A percentile compares a stretch with the other conserved stretches of the same genome.
These are phyloP conservation scores for Edaphochlamys debaryana DNA, from an alignment of 139 green algal species.

Conservation along the genomic window DNA sequence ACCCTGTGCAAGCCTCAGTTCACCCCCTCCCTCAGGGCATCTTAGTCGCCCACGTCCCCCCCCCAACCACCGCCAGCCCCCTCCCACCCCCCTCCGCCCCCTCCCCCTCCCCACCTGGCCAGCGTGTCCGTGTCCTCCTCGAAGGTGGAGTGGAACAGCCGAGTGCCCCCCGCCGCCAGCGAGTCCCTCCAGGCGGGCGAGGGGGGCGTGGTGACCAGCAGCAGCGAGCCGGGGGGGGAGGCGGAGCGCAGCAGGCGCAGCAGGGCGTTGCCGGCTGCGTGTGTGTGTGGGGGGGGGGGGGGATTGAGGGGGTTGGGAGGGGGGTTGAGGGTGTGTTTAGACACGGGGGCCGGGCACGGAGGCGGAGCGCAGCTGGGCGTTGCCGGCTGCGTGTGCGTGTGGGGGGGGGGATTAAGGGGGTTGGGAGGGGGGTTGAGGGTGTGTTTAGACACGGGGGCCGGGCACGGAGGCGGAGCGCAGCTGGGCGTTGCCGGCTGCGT, in stretches of 20 bases:
- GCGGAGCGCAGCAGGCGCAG: background rate
- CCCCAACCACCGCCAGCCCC: too few species aligned
- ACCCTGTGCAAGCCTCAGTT: too few species aligned
- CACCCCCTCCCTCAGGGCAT: too few species aligned
- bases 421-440: too few species aligned
- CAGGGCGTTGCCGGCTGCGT: constrained; percentile 1
- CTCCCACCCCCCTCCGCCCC: too few species aligned
- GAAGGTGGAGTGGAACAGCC: constrained; percentile 26
- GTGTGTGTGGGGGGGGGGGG: background rate
- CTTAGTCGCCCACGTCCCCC: too few species aligned
- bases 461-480: background rate
- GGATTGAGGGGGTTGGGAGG: background rate
- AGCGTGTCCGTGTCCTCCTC: background rate
- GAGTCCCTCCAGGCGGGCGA: background rate
- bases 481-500: too few species aligned
- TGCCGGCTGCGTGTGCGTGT: too few species aligned
- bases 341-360: background rate
- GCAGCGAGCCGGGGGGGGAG: background rate
- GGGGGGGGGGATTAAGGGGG: too few species aligned
- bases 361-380: too few species aligned
- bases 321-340: background rate
- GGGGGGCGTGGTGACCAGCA: background rate
- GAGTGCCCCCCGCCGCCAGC: background rate
- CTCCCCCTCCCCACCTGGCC: background rate
- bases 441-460: background rate